Conservation (phyloP, 305 asterid genomes). For the Euphrasia arctica region DNA sequence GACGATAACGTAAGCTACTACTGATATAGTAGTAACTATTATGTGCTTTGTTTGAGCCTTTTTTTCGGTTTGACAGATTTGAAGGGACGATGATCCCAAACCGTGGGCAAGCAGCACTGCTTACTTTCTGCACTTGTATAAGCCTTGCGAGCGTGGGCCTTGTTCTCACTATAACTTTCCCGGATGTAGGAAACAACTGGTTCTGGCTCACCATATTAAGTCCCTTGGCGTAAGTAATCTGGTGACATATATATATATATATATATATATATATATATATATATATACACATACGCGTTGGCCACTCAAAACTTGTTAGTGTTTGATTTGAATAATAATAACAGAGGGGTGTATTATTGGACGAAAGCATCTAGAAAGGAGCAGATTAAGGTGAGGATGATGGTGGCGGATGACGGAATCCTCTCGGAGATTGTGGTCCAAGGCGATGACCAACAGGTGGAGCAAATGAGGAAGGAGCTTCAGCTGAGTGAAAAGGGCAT, state of each 20-base stretch:
- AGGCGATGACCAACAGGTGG: constrained; percentile 94
- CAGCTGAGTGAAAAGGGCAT: constrained; percentile 81
- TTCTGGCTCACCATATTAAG: constrained; percentile 71
- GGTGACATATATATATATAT: not conserved
- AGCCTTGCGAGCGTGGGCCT: constrained; percentile 94
- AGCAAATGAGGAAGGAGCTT: constrained; percentile 84
- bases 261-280: no score
- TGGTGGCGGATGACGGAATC: constrained; percentile 58
- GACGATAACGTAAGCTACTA: constrained; percentile 69
- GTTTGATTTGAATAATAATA: not conserved
- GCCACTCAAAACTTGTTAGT: not conserved
- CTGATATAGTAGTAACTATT: not conserved
- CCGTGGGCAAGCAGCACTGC: constrained; percentile 92
- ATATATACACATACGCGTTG: constrained; percentile 4
- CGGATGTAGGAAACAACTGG: constrained; percentile 87
- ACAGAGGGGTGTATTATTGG: constrained; percentile 92
- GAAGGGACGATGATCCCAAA: constrained; percentile 95
- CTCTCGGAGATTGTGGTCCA: constrained; percentile 70
- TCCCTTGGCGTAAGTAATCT: constrained; percentile 78
- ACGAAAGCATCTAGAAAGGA: constrained; percentile 89
- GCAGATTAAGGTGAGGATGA: constrained; percentile 82
- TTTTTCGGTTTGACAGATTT: constrained; percentile 40
- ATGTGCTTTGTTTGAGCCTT: no score
- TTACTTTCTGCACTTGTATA: constrained; percentile 88
- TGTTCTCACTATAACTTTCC: constrained; percentile 90